phyloP scores from a whole-genome alignment of 306 rosid genomes.

The Macrotyloma uniflorum region DNA sequence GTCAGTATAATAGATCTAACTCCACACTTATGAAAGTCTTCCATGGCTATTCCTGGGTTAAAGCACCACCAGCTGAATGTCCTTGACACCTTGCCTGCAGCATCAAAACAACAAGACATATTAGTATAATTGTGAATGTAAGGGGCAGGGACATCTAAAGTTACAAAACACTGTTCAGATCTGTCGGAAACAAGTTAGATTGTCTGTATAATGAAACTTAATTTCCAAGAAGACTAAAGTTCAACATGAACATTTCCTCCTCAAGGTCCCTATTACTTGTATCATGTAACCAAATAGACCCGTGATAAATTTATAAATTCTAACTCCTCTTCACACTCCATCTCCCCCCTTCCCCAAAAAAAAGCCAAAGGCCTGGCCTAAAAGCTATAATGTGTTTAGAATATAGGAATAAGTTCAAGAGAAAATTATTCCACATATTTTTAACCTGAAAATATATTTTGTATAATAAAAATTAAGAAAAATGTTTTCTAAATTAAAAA shows the following conservation, averaged over 20 bases:
- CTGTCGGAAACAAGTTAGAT: slow-evolving; percentile 27
- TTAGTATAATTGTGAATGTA: slow-evolving; percentile 29
- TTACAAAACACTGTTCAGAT: slow-evolving; percentile 17
- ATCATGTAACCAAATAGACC: slow-evolving; percentile 15
- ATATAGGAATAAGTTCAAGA: slow-evolving; percentile 13
- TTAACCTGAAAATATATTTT: background rate
- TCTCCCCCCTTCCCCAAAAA: background rate
- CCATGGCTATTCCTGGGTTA: slow-evolving; percentile 97
- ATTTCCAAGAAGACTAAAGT: slow-evolving; percentile 28
- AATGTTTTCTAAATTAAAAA: background rate
- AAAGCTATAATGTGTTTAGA: slow-evolving; percentile 20
- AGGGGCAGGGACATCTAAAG: slow-evolving; percentile 14
- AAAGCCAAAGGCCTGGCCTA: background rate
- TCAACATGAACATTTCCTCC: slow-evolving; percentile 28
- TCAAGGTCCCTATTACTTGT: background rate
- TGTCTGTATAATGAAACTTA: slow-evolving; percentile 7
- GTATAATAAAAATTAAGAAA: background rate
- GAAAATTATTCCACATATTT: slow-evolving; percentile 2
- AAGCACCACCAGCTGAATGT: slow-evolving; percentile 99
- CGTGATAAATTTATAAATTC: slow-evolving; percentile 26
- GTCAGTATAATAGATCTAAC: slow-evolving; percentile 93
- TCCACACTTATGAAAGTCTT: slow-evolving; percentile 60
- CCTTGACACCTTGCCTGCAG: slow-evolving; percentile 78
- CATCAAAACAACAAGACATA: slow-evolving; percentile 33
- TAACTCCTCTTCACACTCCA: slow-evolving; percentile 7